phyloP scores from a whole-genome alignment of 2,329 filamentous ascomycete genomes.

The Neofusicoccum kwambonambiense region DNA sequence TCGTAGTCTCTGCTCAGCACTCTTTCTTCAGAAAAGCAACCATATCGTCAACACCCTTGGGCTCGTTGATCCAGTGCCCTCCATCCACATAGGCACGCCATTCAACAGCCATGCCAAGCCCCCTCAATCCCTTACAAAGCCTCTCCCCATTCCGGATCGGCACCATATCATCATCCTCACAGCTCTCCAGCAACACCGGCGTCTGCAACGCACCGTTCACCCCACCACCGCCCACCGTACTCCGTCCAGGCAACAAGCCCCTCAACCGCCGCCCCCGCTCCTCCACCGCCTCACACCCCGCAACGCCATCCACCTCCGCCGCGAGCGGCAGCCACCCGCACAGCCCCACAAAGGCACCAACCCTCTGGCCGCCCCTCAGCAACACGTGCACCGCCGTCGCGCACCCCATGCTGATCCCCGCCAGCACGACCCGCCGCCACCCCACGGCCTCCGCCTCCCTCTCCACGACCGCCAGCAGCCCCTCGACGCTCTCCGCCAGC shows the following conservation, averaged over 20 bases:
- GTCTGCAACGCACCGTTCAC: background rate
- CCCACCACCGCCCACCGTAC: background rate
- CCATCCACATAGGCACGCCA: slow-evolving; percentile 23
- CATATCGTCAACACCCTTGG: slow-evolving; percentile 24
- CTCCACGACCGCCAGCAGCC: slow-evolving; percentile 23
- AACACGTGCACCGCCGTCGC: slow-evolving; percentile 22
- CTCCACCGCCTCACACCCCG: background rate
- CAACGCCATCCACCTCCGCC: background rate
- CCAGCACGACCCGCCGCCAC: slow-evolving; percentile 19
- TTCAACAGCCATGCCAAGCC: slow-evolving; percentile 22
- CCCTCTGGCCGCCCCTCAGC: background rate
- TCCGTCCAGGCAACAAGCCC: background rate
- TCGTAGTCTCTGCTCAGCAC: background rate
- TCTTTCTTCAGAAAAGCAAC: slow-evolving; percentile 19
- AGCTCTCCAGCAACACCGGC: slow-evolving; percentile 24
- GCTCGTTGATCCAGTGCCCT: slow-evolving; percentile 27
- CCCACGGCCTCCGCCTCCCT: slow-evolving; percentile 24
- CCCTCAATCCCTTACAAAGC: slow-evolving; percentile 10
- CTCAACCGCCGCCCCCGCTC: background rate
- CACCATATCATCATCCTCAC: slow-evolving; percentile 23
- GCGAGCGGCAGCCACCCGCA: slow-evolving; percentile 21
- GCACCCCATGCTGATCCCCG: slow-evolving; percentile 23
- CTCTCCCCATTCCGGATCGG: slow-evolving; percentile 18
- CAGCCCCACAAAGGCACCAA: slow-evolving; percentile 22
- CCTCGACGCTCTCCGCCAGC: slow-evolving; percentile 23